Percentiles rank a stretch among this genome's conserved stretches.
phyloP scores from a whole-genome alignment of 148 eudicot genomes.

The Limonium bicolor region DNA sequence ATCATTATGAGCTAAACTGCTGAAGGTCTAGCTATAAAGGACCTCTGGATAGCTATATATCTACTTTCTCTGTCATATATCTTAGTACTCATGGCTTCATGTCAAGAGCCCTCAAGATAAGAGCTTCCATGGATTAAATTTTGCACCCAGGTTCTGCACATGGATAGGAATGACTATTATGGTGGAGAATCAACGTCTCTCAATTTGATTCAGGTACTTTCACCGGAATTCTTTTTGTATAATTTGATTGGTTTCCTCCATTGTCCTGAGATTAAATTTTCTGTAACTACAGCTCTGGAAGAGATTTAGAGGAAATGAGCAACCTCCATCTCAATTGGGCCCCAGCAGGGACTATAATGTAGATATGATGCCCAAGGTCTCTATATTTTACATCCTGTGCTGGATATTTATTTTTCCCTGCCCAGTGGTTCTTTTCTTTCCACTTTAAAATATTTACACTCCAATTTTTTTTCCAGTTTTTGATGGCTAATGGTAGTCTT shows the following conservation, averaged over 20 bases:
- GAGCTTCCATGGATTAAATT: not conserved
- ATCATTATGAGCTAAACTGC: no score
- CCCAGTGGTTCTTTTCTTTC: no score
- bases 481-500: slow-evolving; percentile 42
- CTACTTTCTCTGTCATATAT: no score
- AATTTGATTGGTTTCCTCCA: not conserved
- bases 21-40: no score
- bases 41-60: no score
- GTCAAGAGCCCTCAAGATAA: no score
- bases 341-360: slow-evolving; percentile 58
- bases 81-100: no score
- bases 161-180: slow-evolving; percentile 51
- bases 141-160: slow-evolving; percentile 33
- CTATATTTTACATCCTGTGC: no score
- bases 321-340: slow-evolving; percentile 51
- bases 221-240: not conserved
- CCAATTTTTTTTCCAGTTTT: slow-evolving; percentile 22
- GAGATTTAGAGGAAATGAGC: slow-evolving; percentile 48
- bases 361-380: slow-evolving; percentile 63
- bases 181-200: slow-evolving; percentile 52
- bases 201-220: slow-evolving; percentile 27
- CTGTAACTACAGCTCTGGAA: slow-evolving; percentile 42
- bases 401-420: no score
- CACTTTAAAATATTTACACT: no score
- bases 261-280: not conserved